Evolutionary conservation across 2,329 filamentous ascomycete species (phyloP), one percentile per base, ranked within the genome.

Genomic region (Metarhizium brunneum): DNA sequence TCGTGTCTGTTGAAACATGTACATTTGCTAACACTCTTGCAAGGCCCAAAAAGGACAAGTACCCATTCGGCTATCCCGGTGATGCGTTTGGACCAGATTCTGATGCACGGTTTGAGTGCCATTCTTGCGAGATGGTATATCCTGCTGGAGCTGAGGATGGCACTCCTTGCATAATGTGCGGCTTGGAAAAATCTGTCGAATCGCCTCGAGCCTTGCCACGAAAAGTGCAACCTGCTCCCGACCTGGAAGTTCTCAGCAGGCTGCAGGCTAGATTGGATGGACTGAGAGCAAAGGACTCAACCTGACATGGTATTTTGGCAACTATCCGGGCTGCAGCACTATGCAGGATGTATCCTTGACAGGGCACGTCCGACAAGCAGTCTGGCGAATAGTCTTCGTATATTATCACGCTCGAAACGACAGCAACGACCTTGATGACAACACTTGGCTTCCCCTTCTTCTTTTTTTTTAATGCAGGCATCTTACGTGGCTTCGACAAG

Each of bases 61-160:
- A 86, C 67, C 85, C 85, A 0, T 79, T 82, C 59, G 85, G 85
- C 47, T 88, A 88, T 66, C 85, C 85, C 4, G 84, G 85, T 47
- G 86, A 89, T 62, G 78, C 73, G 40, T 82, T 80, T 53, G 80
- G 79, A 2, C 69, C 71, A 3, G 77, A 71, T 57, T 76, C 78
- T 57, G 71, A 76, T 40, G 76, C 78, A 29, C 74, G 80, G 53
- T 81, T 80, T 65, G 74, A 75, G 36, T 90, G 87, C 68, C 79
- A 84, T 61, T 72, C 77, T 54, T 91, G 87, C 72, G 76, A 77
- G 64, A 76, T 76, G 18, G 74, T 81, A 45, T 87, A 83, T 66
- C 76, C 77, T 0, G 65, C 71, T 1, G 68, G 73, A 25, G 74
- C 79, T 2, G 71, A 77, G 3, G 73, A 82, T 47, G 78, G 78